Evolutionary conservation across 352 stramenopile species (phyloP), one percentile per base, ranked within the genome.

Genomic region (Globisporangium mamillatum): DNA sequence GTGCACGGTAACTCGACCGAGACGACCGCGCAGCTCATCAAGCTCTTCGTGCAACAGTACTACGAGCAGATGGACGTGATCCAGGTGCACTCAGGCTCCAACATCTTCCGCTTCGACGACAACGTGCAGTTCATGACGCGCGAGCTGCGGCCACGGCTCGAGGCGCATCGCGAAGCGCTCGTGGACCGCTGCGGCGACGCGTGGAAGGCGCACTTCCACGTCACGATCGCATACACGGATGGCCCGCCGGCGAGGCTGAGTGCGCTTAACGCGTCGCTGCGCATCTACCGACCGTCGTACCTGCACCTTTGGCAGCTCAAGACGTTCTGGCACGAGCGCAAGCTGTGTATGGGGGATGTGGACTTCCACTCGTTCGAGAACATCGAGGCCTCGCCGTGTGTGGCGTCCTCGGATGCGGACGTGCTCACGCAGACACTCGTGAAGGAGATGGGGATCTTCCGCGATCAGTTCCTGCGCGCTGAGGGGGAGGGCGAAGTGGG

Each of bases 301-400:
- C 91, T 99, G 70, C 97, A 99, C 79, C 96, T 99, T 66, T 99
- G 96, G 97, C 94, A 99, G 79, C 89, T 99, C 65, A 99, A 99
- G 78, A 99, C 96, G 1, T 99, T 99, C 76, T 99, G 98, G 98
- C 94, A 99, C 74, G 90, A 99, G 70, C 86, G 79, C 6, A 97
- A 98, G 53, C 86, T 99, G 60, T 96, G 89, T 52, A 89, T 98
- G 73, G 92, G 91, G 46, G 97, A 99, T 69, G 96, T 99, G 60
- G 97, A 99, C 75, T 97, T 98, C 58, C 93, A 98, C 72, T 89
- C 87, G 55, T 99, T 99, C 75, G 94, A 99, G 79, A 96, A 98
- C 70, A 99, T 99, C 73, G 96, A 99, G 72, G 98, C 97, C 4
- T 93, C 94, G 22, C 96, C 97, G 18, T 87, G 97, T 0, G 87